phyloP scores from a whole-genome alignment of 1,139 yeast genomes.

The Protomyces macrosporus region DNA sequence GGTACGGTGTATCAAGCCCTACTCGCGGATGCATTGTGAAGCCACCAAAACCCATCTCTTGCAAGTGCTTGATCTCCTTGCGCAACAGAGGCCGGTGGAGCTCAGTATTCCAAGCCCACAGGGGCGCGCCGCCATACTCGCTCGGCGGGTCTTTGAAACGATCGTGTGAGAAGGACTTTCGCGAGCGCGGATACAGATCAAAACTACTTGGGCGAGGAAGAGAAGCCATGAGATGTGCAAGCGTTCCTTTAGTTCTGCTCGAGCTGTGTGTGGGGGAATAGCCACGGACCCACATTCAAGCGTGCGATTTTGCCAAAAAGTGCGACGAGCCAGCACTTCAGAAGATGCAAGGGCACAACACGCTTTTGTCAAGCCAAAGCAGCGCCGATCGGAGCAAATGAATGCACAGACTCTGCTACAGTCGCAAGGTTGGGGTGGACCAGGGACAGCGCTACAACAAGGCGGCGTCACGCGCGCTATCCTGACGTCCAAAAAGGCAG shows the following conservation, averaged over 20 bases:
- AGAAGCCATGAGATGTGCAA: no score
- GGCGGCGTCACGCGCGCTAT: slow-evolving; percentile 27
- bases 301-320: no score
- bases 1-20: slow-evolving; percentile 19
- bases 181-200: slow-evolving; percentile 11
- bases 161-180: neutral
- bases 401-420: slow-evolving; percentile 22
- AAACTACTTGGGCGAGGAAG: slow-evolving; percentile 3
- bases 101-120: slow-evolving; percentile 23
- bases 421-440: slow-evolving; percentile 28
- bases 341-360: no score
- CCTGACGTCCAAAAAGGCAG: slow-evolving; percentile 27
- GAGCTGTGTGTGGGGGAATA: no score
- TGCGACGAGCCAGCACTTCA: no score
- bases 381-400: neutral
- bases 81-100: slow-evolving; percentile 18
- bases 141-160: slow-evolving; percentile 3
- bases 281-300: no score
- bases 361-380: no score
- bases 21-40: slow-evolving; percentile 25
- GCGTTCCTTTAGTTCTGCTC: no score
- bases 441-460: slow-evolving; percentile 25
- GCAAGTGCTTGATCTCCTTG: slow-evolving; percentile 12
- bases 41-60: slow-evolving; percentile 20
- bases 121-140: slow-evolving; percentile 21